A percentile compares a stretch with the other conserved stretches of the same genome.
Evolutionary conservation across 75 land plant genomes (phyloP).

Genomic region (Adiantum capillusveneris): DNA sequence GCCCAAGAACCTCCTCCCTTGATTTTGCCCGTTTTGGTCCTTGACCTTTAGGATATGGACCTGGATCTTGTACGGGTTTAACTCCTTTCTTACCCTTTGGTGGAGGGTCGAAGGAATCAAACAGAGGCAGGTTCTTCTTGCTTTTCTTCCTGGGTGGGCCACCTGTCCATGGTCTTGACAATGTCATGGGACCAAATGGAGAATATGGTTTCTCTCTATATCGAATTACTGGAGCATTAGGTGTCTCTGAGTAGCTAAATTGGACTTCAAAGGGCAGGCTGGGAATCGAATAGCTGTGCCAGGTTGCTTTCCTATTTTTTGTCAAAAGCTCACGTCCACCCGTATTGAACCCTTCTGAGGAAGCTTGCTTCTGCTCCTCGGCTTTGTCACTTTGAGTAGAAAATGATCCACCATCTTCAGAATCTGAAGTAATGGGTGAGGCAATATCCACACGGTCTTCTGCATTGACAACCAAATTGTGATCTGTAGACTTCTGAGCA

Average conservation of each 20-base stretch:
- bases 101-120: constrained; percentile 74
- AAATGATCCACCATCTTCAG: too few relatives aligned
- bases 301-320: not conserved
- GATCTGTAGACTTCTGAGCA: too few relatives aligned
- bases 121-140: constrained; percentile 74
- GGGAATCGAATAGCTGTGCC: constrained; percentile 1
- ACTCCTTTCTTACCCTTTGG: constrained; percentile 82
- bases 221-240: constrained; percentile 64
- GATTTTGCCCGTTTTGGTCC: constrained; percentile 50
- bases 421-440: too few relatives aligned
- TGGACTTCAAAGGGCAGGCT: constrained; percentile 67
- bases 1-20: constrained; percentile 89
- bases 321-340: not conserved
- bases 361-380: not conserved
- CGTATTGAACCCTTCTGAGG: not conserved
- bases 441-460: too few relatives aligned
- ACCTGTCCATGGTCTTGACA: constrained; percentile 97
- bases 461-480: too few relatives aligned
- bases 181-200: constrained; percentile 78
- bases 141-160: constrained; percentile 54
- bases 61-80: constrained; percentile 75
- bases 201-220: constrained; percentile 52
- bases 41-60: constrained; percentile 64
- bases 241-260: constrained; percentile 87
- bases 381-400: too few relatives aligned